These are phyloP conservation scores for Aspergillus ellipticus DNA, from an alignment of 495 filamentous ascomycete genomes.

Conservation along the genomic window DNA sequence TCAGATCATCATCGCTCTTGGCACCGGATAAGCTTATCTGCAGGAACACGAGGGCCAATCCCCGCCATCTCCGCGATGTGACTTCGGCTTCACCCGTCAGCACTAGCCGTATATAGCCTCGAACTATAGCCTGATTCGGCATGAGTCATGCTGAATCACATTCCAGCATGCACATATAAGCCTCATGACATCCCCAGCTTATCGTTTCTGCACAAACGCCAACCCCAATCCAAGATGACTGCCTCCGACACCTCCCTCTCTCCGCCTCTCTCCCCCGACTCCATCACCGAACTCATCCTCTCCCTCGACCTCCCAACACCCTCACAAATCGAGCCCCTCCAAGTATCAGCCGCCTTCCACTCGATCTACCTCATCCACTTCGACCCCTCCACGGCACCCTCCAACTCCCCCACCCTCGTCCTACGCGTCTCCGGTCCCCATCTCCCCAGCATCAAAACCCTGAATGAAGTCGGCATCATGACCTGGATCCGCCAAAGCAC, in stretches of 20 bases:
- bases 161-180: not conserved
- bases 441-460: slow-evolving; percentile 31
- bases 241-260: not conserved
- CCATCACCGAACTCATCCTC: not conserved
- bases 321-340: not conserved
- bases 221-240: not conserved
- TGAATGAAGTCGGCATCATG: slow-evolving; percentile 34
- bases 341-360: not conserved
- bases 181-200: not conserved
- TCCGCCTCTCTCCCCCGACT: not conserved
- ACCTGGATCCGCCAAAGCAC: slow-evolving; percentile 25
- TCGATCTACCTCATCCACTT: slow-evolving; percentile 1
- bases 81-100: too few relatives aligned
- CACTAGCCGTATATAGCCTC: too few relatives aligned
- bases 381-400: not conserved
- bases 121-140: too few relatives aligned
- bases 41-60: too few relatives aligned
- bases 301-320: not conserved
- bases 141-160: not conserved
- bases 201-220: not conserved
- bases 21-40: too few relatives aligned
- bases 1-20: too few relatives aligned
- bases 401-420: slow-evolving; percentile 15
- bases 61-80: too few relatives aligned
- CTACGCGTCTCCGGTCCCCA: slow-evolving; percentile 33